Conservation (phyloP, 176 grass and related monocot species). For the Alopecurus myosuroides region DNA sequence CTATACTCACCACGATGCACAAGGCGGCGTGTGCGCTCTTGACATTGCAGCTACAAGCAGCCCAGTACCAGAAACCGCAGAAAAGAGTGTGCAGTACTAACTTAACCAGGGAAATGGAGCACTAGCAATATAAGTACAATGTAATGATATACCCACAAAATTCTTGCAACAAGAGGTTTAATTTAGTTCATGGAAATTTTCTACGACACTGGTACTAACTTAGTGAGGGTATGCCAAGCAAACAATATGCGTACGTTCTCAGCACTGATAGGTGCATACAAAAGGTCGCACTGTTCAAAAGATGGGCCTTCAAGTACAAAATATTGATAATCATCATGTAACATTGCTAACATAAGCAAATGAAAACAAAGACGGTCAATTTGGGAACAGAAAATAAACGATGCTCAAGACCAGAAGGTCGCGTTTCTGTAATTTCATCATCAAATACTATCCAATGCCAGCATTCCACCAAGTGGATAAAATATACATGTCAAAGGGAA, state of each 20-base stretch:
- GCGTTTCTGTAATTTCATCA: neutral
- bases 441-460: neutral
- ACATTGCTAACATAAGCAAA: neutral
- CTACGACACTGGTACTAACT: neutral
- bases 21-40: neutral
- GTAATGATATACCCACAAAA: neutral
- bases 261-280: neutral
- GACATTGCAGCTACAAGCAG: neutral
- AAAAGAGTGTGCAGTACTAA: neutral
- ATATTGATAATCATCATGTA: neutral
- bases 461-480: neutral
- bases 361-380: neutral
- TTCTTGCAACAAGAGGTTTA: neutral
- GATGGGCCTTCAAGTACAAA: neutral
- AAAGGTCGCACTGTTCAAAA: neutral
- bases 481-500: constrained; percentile 9
- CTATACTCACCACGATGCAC: neutral
- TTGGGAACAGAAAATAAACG: neutral
- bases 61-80: neutral
- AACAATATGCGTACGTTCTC: neutral
- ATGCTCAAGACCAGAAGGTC: neutral
- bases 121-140: too few species aligned
- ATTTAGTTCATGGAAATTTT: neutral
- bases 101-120: too few species aligned
- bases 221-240: neutral